Evolutionary conservation across 1,284 basidiomycete species (phyloP).

Genomic region (Cystobasidium sp.): DNA sequence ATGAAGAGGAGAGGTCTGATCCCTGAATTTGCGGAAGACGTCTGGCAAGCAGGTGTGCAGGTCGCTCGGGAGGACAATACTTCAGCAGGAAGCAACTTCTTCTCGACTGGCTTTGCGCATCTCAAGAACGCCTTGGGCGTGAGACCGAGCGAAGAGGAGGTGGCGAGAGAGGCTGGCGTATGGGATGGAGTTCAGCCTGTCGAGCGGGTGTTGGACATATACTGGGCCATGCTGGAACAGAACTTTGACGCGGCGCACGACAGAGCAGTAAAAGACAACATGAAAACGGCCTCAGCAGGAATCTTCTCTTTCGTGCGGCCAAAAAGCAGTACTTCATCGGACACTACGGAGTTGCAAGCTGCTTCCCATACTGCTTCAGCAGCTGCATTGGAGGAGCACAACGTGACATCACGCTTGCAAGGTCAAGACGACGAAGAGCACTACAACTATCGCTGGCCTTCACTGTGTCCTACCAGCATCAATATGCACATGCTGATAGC

Average conservation of each 20-base stretch:
- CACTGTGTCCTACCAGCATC: conserved; percentile 61
- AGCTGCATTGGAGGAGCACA: background rate
- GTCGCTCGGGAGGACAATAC: no score
- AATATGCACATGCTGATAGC: conserved; percentile 69
- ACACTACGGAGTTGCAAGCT: background rate
- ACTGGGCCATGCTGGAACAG: conserved; percentile 36
- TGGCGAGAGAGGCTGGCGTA: conserved; percentile 8
- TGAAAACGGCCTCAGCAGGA: background rate
- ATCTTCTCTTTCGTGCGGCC: conserved; percentile 6
- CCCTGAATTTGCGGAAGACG: conserved; percentile 28
- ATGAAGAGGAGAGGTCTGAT: background rate
- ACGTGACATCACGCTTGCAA: background rate
- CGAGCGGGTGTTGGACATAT: conserved; percentile 45
- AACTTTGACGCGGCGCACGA: conserved; percentile 2
- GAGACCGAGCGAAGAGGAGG: background rate
- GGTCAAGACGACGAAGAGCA: background rate
- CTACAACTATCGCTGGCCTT: conserved; percentile 5
- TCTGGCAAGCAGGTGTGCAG: background rate
- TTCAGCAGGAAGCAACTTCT: no score
- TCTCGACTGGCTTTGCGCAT: background rate
- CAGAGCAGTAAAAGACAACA: background rate
- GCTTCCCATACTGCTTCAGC: background rate
- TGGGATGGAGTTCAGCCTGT: conserved; percentile 31
- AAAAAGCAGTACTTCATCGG: background rate
- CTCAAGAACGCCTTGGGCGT: background rate